Evolutionary conservation across 2,329 filamentous ascomycete genomes (phyloP), one percentile per base, ranked within the genome.

Genomic region (Leptographium wingfieldii): DNA sequence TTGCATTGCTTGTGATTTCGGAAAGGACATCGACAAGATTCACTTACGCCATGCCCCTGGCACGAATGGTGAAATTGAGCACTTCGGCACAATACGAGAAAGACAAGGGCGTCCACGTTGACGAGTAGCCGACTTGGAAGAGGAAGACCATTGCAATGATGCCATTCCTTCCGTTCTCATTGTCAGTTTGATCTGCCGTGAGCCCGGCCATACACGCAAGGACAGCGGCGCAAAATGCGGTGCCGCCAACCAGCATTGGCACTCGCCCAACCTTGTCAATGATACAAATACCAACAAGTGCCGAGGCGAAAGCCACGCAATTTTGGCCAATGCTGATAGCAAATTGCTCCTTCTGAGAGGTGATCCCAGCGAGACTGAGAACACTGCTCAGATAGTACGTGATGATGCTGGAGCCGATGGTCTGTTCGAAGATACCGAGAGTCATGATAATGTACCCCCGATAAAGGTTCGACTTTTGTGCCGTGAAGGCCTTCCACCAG

Each of bases 331-430:
- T 56, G 65, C 80, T 80, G 56, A 78, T 70, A 1, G 77, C 76
- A 19, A 84, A 72, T 0, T 75, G 71, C 14, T 69, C 75, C 63
- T 76, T 72, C 61, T 77, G 69, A 0, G 74, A 64, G 0, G 71
- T 76, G 63, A 85, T 77, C 56, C 82, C 79, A 10, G 78, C 76
- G 11, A 79, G 74, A 5, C 73, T 67, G 48, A 81, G 72, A 33
- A 82, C 75, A 57, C 77, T 76, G 11, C 71, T 69, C 61, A 80
- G 72, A 68, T 79, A 80, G 66, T 80, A 80, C 7, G 73, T 76
- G 16, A 75, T 66, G 27, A 71, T 70, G 35, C 69, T 69, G 61
- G 72, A 72, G 25, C 70, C 74, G 48, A 72, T 70, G 71, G 72
- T 77, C 67, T 79, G 75, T 12, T 73, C 73, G 60, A 78, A 75